Evolutionary conservation across 176 grass and related monocot species (phyloP).

Genomic region (Zea mays): DNA sequence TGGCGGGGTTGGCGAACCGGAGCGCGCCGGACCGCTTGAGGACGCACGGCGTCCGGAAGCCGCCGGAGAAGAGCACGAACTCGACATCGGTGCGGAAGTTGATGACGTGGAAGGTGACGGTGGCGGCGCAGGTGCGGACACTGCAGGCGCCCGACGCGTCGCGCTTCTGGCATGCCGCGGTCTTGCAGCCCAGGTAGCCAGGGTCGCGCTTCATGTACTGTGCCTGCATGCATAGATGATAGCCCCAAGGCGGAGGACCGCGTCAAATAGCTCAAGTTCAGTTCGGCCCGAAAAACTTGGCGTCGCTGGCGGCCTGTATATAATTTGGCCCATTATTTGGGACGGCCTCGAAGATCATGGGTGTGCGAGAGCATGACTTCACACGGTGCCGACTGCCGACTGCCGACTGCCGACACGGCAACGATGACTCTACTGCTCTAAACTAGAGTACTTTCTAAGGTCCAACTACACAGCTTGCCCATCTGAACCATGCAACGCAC

Average conservation of each 20-base stretch:
- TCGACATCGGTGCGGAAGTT: conserved; percentile 79
- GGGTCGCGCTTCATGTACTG: conserved; percentile 54
- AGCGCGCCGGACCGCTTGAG: conserved; percentile 55
- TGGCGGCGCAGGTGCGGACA: conserved; percentile 53
- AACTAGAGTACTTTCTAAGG: neutral
- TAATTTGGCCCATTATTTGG: neutral
- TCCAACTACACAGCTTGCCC: conserved; percentile 7
- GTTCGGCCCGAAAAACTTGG: too few relatives aligned
- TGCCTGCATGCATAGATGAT: conserved; percentile 57
- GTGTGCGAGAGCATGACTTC: neutral
- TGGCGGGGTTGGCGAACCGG: conserved; percentile 67
- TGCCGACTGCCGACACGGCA: neutral
- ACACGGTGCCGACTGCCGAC: too few relatives aligned
- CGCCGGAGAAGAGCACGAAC: conserved; percentile 77
- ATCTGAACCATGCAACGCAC: conserved; percentile 15
- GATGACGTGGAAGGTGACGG: conserved; percentile 72
- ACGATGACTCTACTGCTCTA: neutral
- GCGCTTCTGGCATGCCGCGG: conserved; percentile 42
- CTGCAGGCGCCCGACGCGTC: conserved; percentile 31
- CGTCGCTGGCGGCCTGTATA: neutral
- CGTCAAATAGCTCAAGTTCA: neutral
- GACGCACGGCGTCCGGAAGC: conserved; percentile 63
- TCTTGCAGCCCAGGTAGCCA: conserved; percentile 55
- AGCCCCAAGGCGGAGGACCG: too few relatives aligned
- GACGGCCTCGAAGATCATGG: neutral